Conservation (phyloP, 2,329 filamentous ascomycete genomes). For the Hymenoscyphus linearis region DNA sequence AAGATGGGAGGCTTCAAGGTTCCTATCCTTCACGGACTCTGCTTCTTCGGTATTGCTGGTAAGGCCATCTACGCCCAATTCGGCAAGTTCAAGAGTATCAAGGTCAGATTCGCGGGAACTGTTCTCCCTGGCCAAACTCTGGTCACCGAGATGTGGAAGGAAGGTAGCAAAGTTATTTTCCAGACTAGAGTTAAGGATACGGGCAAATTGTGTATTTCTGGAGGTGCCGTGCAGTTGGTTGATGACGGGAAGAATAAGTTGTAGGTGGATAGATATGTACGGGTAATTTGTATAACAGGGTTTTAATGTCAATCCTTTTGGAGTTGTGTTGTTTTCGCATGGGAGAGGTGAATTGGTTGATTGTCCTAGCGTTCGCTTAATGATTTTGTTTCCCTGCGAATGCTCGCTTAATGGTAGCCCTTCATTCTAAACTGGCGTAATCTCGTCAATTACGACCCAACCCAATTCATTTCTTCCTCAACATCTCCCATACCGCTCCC, state of each 20-base stretch:
- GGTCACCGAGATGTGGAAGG: constrained; percentile 91
- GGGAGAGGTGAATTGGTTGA: too few relatives aligned
- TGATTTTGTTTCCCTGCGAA: too few relatives aligned
- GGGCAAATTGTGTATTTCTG: constrained; percentile 79
- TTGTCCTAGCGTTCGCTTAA: too few relatives aligned
- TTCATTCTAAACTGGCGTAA: too few relatives aligned
- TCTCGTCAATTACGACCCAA: too few relatives aligned
- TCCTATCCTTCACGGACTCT: constrained; percentile 95
- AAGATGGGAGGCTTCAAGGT: constrained; percentile 92
- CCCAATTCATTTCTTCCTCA: too few relatives aligned
- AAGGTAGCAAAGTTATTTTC: constrained; percentile 73
- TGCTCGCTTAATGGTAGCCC: too few relatives aligned
- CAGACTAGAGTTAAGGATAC: constrained; percentile 89
- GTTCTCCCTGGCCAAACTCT: constrained; percentile 87
- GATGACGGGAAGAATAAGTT: constrained; percentile 18
- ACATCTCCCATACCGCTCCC: too few relatives aligned
- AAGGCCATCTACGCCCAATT: constrained; percentile 86
- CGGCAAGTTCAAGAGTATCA: constrained; percentile 83
- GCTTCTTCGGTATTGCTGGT: constrained; percentile 84
- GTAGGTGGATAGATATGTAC: not conserved
- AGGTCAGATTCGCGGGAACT: constrained; percentile 83
- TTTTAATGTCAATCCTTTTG: too few relatives aligned
- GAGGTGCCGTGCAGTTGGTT: constrained; percentile 67
- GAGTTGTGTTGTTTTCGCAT: too few relatives aligned
- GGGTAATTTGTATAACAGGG: too few relatives aligned